Base-by-base conservation (phyloP, 352 stramenopile genomes). In the Phytophthora brassicae region DNA sequence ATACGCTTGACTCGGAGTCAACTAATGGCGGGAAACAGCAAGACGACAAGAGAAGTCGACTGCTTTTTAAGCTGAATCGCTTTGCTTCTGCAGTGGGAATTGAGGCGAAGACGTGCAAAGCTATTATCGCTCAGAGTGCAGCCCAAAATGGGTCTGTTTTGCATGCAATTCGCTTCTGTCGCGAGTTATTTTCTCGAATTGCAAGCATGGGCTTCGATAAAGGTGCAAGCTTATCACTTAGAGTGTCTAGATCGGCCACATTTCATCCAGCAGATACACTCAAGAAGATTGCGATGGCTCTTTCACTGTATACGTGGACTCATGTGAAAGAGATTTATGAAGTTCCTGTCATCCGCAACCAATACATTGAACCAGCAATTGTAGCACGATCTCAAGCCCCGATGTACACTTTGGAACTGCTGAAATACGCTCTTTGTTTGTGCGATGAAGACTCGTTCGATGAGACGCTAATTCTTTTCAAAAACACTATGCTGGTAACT, bases 351-450 rank as follows among this genome's bases (percentile, higher is more conserved):
- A 42, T 36, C 7, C 61, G 52, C 12, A 50, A 29, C 23, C 65
- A 68, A 17, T 17, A 42, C 43, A 23, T 60, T 53, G 57, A 68
- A 0, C 46, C 66, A 16, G 60, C 63, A 19, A 64, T 86, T 46
- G 14, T 73, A 51, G 78, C 79, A 16, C 68, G 64, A 14, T 68
- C 86, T 54, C 70, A 77, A 57, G 75, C 83, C n/a, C 80, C 80
- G 7, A 65, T 62, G 6, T 85, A 81, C 36, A 80, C 80, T 6
- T 47, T 89, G 6, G 83, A 90, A 45, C 45, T 92, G 14, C 53
- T 92, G 16, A 72, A 54, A 6, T 89, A 89, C 33, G 64, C 80
- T 28, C 76, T 90, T 8, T 90, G 83, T 38, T 74, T 88, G 8
- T 90, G 83, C 28, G 69, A 86, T 24, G 47, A 66, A 23, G 54